Percentiles rank a stretch among this genome's conserved stretches.
These are phyloP conservation scores for Astraeus odoratus DNA, from an alignment of 768 basidiomycete species.

Conservation along the genomic window DNA sequence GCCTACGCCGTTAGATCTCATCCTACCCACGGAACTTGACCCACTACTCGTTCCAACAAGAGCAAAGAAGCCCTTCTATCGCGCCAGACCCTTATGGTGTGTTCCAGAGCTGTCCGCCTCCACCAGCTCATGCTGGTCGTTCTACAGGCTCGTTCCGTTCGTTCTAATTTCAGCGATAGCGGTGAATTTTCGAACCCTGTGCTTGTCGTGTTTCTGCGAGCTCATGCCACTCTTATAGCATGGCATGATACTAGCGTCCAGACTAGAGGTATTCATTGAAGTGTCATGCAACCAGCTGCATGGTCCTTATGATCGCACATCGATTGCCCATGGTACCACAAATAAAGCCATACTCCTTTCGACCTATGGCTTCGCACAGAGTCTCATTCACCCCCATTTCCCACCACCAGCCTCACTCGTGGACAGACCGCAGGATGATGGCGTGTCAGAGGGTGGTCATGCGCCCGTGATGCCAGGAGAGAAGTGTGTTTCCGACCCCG, in stretches of 20 bases:
- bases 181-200: slow-evolving; percentile 33
- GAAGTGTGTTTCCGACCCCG: slow-evolving; percentile 42
- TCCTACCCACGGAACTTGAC: slow-evolving; percentile 24
- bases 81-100: slow-evolving; percentile 43
- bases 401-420: slow-evolving; percentile 4
- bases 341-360: background rate
- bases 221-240: slow-evolving; percentile 39
- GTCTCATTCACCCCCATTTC: slow-evolving; percentile 9
- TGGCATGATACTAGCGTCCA: slow-evolving; percentile 71
- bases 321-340: background rate
- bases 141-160: slow-evolving; percentile 62
- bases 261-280: slow-evolving; percentile 74
- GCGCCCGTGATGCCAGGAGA: slow-evolving; percentile 31
- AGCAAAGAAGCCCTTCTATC: slow-evolving; percentile 42
- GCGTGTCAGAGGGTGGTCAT: slow-evolving; percentile 31
- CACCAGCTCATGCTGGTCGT: slow-evolving; percentile 4
- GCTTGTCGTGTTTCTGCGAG: slow-evolving; percentile 1
- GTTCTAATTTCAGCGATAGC: slow-evolving; percentile 59
- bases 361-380: slow-evolving; percentile 6
- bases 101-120: background rate
- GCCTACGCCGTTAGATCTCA: slow-evolving; percentile 4
- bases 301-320: slow-evolving; percentile 35
- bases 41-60: slow-evolving; percentile 24
- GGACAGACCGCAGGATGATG: slow-evolving; percentile 16
- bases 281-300: slow-evolving; percentile 62